phyloP scores from a whole-genome alignment of 306 rosid genomes.

The Fragaria nilgerrensis region DNA sequence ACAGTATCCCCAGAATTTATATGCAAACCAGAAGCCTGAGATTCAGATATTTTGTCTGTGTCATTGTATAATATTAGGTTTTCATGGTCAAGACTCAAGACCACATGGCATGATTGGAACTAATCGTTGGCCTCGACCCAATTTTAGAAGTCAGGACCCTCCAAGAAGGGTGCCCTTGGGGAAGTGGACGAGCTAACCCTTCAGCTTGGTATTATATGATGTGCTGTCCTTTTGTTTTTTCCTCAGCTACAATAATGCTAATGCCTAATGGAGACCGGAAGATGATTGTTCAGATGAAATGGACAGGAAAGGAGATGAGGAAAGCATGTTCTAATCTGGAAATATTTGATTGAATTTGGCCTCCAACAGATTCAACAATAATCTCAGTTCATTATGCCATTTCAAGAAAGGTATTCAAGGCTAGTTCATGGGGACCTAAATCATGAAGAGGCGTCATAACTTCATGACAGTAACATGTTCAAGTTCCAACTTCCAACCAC shows the following conservation, averaged over 20 bases:
- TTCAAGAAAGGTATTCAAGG: too few species aligned
- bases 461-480: too few species aligned
- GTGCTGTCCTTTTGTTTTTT: background rate
- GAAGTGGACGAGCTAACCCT: background rate
- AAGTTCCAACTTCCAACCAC: too few species aligned
- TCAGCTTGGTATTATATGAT: background rate
- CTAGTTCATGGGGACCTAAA: too few species aligned
- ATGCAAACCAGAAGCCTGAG: background rate
- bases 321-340: background rate
- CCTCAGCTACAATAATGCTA: background rate
- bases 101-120: slow-evolving; percentile 11
- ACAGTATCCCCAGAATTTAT: background rate
- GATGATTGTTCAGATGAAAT: background rate
- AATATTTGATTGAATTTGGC: background rate
- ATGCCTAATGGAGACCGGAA: background rate
- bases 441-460: too few species aligned
- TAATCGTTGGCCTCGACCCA: background rate
- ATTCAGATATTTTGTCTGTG: background rate
- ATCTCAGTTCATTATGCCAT: background rate
- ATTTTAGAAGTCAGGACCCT: background rate
- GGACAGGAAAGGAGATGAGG: background rate
- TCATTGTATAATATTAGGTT: background rate
- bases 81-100: background rate
- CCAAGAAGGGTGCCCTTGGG: background rate
- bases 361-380: background rate